Conservation (phyloP, 225 moss, liverwort and hornwort genomes). For the Lunularia cruciata region DNA sequence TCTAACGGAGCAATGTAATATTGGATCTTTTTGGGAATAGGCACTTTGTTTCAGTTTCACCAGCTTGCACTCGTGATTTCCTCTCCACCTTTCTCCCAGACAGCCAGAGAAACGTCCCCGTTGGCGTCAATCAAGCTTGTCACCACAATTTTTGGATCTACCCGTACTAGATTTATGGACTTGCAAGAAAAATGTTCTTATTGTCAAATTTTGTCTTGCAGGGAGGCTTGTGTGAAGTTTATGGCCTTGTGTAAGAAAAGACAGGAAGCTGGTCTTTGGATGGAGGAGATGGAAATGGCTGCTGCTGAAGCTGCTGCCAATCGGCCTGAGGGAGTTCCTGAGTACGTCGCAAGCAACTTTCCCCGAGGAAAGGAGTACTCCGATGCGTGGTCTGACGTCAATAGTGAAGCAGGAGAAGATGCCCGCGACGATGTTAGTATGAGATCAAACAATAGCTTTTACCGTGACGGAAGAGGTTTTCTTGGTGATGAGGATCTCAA, state of each 20-base stretch:
- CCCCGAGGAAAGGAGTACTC: conserved; percentile 47
- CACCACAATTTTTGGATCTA: no score
- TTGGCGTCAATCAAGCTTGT: no score
- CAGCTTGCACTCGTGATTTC: no score
- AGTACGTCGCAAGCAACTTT: conserved; percentile 37
- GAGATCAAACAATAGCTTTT: conserved; percentile 41
- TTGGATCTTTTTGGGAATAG: no score
- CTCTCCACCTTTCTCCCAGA: no score
- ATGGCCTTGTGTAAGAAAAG: conserved; percentile 63
- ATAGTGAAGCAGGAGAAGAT: conserved; percentile 55
- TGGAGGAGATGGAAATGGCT: conserved; percentile 64
- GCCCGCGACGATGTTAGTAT: conserved; percentile 45
- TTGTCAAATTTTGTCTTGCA: no score
- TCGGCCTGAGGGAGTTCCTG: conserved; percentile 41
- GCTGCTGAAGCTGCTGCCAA: conserved; percentile 54
- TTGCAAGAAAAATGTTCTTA: no score
- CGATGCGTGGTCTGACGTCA: conserved; percentile 55
- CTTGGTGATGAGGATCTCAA: conserved; percentile 42
- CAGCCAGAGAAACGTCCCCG: no score
- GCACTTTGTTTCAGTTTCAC: no score
- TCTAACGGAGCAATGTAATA: no score
- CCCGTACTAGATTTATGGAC: no score
- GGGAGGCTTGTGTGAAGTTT: conserved; percentile 64
- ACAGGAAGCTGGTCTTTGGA: conserved; percentile 63
- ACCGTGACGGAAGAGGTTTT: conserved; percentile 49